Base-by-base conservation (phyloP, 805 yeast genomes). In the Suhomyces xylopsoci region DNA sequence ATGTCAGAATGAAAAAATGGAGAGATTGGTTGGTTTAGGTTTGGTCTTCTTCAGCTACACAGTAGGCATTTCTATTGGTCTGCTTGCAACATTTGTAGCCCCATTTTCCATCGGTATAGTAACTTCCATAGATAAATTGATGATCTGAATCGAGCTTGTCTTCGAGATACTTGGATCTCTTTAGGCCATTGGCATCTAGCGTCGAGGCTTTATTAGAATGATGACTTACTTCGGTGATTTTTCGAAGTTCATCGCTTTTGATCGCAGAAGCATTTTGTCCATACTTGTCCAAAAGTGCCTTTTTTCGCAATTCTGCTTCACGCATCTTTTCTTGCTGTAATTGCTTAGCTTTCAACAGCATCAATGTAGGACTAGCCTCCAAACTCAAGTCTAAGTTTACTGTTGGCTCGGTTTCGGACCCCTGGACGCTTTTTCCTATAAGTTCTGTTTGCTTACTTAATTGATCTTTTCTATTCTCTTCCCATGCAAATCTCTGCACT, bases 101-200 rank as follows among this genome's bases (percentile, higher is more conserved):
- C 81, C 81, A 78, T 47, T 62, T 60, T 3, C 76, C 76, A 34
- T 67, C 63, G 5, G 59, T 46, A 65, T 71, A 78, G 53, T 62
- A 77, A n/a, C 80, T 74, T 0, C 81, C 81, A 72, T 71, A 77
- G 0, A 77, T 70, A 12, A 68, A 57, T 1, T 73, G 61, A 55
- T 77, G 81, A 51, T 73, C 71, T 6, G 71, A 71, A 1, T 66
- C 64, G 51, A 55, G 62, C 0, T 68, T 61, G 51, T 76, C 79
- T 51, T 77, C 80, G 0, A 52, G 54, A 51, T 73, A 76, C 45
- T 50, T 55, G 0, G 76, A 70, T 15, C 44, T 41, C 19, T 51
- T 51, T 14, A 50, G 26, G 12, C 54, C 60, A 28, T 49, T 46
- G 22, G 26, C 44, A 19, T 53, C 57, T 19, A 28, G 32, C 7